These are phyloP conservation scores for Misopates orontium DNA, from an alignment of 257 asterid species.

Conservation along the genomic window DNA sequence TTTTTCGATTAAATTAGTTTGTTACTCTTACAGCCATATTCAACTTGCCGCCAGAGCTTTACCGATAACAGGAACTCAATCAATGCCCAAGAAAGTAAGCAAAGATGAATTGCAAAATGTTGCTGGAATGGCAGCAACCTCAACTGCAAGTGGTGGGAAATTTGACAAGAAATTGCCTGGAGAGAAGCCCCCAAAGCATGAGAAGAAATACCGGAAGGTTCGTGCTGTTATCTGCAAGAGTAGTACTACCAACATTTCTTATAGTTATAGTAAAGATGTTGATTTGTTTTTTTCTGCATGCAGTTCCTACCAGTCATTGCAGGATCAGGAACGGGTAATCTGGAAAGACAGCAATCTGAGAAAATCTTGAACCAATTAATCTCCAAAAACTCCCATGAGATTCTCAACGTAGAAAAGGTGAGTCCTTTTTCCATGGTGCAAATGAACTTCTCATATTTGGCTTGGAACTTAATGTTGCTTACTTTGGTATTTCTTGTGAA, in stretches of 20 bases:
- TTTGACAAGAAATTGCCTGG: conserved; percentile 94
- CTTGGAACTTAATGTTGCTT: neutral
- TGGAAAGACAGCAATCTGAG: conserved; percentile 84
- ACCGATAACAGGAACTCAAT: conserved; percentile 82
- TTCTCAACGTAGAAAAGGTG: conserved; percentile 90
- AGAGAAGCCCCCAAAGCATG: conserved; percentile 84
- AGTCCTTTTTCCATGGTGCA: neutral
- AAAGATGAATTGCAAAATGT: conserved; percentile 83
- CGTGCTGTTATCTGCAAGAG: conserved; percentile 18
- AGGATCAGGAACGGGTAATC: conserved; percentile 91
- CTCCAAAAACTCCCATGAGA: conserved; percentile 73
- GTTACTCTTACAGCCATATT: conserved; percentile 67
- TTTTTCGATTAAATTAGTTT: conserved; percentile 19
- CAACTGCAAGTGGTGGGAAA: conserved; percentile 99
- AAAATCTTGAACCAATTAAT: conserved; percentile 75
- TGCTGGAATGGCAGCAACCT: conserved; percentile 92
- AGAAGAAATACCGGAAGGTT: conserved; percentile 92
- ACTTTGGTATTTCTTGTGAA: conserved; percentile 13
- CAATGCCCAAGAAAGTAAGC: conserved; percentile 64
- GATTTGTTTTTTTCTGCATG: conserved; percentile 11
- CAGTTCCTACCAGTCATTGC: conserved; percentile 89
- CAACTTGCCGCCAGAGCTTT: conserved; percentile 87
- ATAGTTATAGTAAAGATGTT: neutral
- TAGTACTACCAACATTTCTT: neutral
- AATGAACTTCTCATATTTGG: neutral